Evolutionary conservation across 345 rosid genomes (phyloP).

Genomic region (Gossypium mustelinum): DNA sequence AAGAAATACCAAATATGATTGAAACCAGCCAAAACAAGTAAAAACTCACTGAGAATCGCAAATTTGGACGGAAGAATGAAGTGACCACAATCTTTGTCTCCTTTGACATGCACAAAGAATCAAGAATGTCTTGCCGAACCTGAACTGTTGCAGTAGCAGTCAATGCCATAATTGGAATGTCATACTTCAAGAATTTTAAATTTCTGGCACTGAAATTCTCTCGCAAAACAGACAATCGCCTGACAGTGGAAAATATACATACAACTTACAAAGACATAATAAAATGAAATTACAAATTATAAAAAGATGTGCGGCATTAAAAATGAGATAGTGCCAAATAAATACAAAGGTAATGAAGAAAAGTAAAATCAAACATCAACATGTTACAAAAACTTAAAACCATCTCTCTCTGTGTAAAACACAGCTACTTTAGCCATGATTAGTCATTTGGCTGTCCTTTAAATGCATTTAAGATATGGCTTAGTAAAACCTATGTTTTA

Average conservation of each 20-base stretch:
- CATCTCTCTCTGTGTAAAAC: background rate
- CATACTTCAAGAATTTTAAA: conserved; percentile 50
- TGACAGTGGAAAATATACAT: conserved; percentile 25
- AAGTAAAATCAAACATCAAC: background rate
- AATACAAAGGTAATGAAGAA: background rate
- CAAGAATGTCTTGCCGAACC: conserved; percentile 69
- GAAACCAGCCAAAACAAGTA: background rate
- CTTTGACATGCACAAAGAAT: conserved; percentile 62
- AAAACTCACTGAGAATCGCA: conserved; percentile 61
- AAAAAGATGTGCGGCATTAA: background rate
- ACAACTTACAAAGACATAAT: conserved; percentile 1
- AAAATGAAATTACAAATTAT: background rate
- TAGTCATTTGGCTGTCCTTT: background rate
- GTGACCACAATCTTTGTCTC: conserved; percentile 71
- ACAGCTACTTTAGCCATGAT: background rate
- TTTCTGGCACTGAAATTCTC: conserved; percentile 54
- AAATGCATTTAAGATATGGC: background rate
- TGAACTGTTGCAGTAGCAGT: conserved; percentile 84
- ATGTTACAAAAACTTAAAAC: background rate
- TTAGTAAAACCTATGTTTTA: background rate
- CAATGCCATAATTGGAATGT: conserved; percentile 86
- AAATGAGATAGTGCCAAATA: background rate
- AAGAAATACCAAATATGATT: background rate
- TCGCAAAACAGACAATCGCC: conserved; percentile 65
- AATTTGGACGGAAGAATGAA: conserved; percentile 76